Evolutionary conservation across 495 filamentous ascomycete species (phyloP).

Genomic region (Cladorrhinum samala): DNA sequence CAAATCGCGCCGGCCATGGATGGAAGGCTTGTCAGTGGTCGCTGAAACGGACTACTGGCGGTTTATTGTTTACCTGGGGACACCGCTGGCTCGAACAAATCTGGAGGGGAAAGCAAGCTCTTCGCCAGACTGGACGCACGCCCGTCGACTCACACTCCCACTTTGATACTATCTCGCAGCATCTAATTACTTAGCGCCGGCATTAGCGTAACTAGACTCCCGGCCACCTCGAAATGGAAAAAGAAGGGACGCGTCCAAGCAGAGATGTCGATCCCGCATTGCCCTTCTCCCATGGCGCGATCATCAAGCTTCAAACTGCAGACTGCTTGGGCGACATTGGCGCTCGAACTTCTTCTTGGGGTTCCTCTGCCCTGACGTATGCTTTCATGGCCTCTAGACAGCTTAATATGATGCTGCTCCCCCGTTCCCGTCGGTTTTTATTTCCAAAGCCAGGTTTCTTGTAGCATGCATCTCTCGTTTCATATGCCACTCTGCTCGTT

Average conservation of each 20-base stretch:
- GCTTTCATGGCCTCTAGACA: background rate
- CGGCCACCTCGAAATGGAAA: background rate
- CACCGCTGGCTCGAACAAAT: too few species aligned
- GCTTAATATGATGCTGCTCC: background rate
- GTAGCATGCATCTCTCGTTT: slow-evolving; percentile 1
- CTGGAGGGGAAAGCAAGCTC: too few species aligned
- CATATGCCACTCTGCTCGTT: background rate
- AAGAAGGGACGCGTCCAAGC: background rate
- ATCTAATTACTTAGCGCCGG: background rate
- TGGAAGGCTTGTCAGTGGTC: too few species aligned
- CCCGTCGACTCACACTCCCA: background rate
- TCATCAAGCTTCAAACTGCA: slow-evolving; percentile 4
- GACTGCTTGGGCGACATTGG: background rate
- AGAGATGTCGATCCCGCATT: background rate
- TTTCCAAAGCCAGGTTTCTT: background rate
- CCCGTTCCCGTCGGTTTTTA: background rate
- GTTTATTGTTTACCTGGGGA: too few species aligned
- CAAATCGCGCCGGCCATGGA: too few species aligned
- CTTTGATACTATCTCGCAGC: background rate
- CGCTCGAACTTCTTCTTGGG: slow-evolving; percentile 1
- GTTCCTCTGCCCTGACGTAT: slow-evolving; percentile 4
- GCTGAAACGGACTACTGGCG: too few species aligned
- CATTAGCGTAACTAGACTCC: background rate
- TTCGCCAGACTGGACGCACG: background rate
- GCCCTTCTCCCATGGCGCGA: background rate